Evolutionary conservation across 768 basidiomycete genomes (phyloP).

Genomic region (Boletus subparvulus): DNA sequence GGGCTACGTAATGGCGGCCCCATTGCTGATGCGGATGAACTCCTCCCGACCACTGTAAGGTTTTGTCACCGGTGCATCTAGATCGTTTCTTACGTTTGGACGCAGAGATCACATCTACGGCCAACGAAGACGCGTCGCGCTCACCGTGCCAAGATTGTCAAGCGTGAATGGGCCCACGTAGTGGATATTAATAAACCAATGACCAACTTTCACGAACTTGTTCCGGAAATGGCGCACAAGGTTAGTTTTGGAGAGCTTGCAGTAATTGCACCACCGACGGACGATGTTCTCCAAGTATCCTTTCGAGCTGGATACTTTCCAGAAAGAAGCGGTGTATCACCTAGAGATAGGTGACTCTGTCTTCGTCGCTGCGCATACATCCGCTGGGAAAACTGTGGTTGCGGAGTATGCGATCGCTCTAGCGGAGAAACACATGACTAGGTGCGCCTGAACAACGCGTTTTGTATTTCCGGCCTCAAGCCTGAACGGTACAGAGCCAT

Average conservation of each 20-base stretch:
- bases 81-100: slow-evolving; percentile 6
- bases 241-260: slow-evolving; percentile 38
- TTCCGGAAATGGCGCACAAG: slow-evolving; percentile 95
- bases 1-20: slow-evolving; percentile 17
- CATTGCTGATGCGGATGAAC: slow-evolving; percentile 66
- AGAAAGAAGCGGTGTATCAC: slow-evolving; percentile 98
- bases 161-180: slow-evolving; percentile 97
- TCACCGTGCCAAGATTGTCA: slow-evolving; percentile 53
- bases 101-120: slow-evolving; percentile 57
- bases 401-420: slow-evolving; percentile 98
- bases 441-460: slow-evolving; percentile 46
- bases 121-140: slow-evolving; percentile 46
- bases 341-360: slow-evolving; percentile 97
- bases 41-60: slow-evolving; percentile 63
- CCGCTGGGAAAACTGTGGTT: slow-evolving; percentile 99
- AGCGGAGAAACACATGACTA: slow-evolving; percentile 98
- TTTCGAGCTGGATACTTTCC: slow-evolving; percentile 98
- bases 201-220: slow-evolving; percentile 84
- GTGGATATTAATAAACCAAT: slow-evolving; percentile 92
- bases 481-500: slow-evolving; percentile 65
- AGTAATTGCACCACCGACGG: slow-evolving; percentile 2
- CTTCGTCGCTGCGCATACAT: slow-evolving; percentile 99
- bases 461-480: slow-evolving; percentile 13
- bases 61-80: neutral
- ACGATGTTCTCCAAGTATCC: slow-evolving; percentile 68